Percentiles rank a stretch among this genome's conserved stretches.
phyloP scores from a whole-genome alignment of 495 filamentous ascomycete genomes.

The Aspergillus saccharolyticus region DNA sequence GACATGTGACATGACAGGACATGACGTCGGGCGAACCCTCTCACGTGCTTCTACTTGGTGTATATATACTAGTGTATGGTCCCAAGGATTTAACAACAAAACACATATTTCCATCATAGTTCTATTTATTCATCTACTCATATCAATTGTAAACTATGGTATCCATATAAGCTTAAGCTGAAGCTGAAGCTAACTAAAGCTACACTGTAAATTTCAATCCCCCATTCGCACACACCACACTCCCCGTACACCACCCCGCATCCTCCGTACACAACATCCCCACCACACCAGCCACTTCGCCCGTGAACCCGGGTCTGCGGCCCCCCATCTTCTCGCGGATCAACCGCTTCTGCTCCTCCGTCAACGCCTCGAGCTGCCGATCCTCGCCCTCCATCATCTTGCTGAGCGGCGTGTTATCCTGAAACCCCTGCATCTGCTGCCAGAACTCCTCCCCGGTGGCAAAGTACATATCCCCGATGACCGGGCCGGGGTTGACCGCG shows the following conservation, averaged over 20 bases:
- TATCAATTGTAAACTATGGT: too few relatives aligned
- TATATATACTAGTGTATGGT: too few relatives aligned
- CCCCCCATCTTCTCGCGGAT: constrained; percentile 62
- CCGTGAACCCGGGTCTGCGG: constrained; percentile 58
- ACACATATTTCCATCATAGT: too few relatives aligned
- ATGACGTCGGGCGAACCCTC: too few relatives aligned
- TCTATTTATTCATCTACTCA: too few relatives aligned
- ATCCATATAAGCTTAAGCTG: too few relatives aligned
- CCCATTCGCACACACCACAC: constrained; percentile 82
- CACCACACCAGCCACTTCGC: constrained; percentile 79
- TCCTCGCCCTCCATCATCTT: constrained; percentile 36
- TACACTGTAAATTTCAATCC: constrained; percentile 53
- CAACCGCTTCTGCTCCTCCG: constrained; percentile 54
- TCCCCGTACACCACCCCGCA: constrained; percentile 74
- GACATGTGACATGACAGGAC: too few relatives aligned
- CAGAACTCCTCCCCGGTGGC: constrained; percentile 50
- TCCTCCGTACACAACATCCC: constrained; percentile 77
- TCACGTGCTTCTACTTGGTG: too few relatives aligned
- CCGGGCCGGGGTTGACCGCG: constrained; percentile 82
- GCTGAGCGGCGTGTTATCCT: constrained; percentile 64
- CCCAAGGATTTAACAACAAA: too few relatives aligned
- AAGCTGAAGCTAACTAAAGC: not conserved
- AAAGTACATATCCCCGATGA: constrained; percentile 74
- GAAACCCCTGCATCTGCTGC: constrained; percentile 52
- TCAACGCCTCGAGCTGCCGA: constrained; percentile 48